These are phyloP conservation scores for Aspergillus sojae DNA, from an alignment of 2,329 filamentous ascomycete species.

Conservation along the genomic window DNA sequence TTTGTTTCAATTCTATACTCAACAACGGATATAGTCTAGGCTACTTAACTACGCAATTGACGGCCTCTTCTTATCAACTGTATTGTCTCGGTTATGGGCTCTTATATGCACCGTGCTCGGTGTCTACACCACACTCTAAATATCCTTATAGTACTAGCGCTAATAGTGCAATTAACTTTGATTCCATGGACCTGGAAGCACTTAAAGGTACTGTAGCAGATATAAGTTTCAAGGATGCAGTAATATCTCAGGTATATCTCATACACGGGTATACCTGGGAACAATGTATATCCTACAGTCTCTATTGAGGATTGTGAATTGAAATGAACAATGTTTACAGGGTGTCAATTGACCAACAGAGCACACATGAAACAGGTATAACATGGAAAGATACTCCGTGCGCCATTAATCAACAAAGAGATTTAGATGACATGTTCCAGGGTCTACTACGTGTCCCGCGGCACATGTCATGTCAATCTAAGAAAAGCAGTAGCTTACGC, in stretches of 20 bases:
- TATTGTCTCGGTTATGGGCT: neutral
- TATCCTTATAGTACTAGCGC: too few species aligned
- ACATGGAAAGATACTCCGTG: neutral
- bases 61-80: neutral
- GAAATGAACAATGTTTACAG: neutral
- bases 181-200: too few species aligned
- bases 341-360: neutral
- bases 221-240: too few species aligned
- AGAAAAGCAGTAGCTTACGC: conserved; percentile 17
- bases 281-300: neutral
- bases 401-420: neutral
- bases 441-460: neutral
- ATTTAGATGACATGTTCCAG: neutral
- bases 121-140: neutral
- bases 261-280: too few species aligned
- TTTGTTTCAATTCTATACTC: neutral
- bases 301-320: neutral
- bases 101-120: neutral
- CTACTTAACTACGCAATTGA: neutral
- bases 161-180: too few species aligned
- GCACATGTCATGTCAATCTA: neutral
- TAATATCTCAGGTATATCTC: too few species aligned
- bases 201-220: too few species aligned
- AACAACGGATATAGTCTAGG: neutral
- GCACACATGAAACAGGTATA: neutral